Percentiles rank a stretch among this genome's conserved stretches.
These are phyloP conservation scores for Apiospora marii DNA, from an alignment of 2,329 filamentous ascomycete genomes.

Conservation along the genomic window DNA sequence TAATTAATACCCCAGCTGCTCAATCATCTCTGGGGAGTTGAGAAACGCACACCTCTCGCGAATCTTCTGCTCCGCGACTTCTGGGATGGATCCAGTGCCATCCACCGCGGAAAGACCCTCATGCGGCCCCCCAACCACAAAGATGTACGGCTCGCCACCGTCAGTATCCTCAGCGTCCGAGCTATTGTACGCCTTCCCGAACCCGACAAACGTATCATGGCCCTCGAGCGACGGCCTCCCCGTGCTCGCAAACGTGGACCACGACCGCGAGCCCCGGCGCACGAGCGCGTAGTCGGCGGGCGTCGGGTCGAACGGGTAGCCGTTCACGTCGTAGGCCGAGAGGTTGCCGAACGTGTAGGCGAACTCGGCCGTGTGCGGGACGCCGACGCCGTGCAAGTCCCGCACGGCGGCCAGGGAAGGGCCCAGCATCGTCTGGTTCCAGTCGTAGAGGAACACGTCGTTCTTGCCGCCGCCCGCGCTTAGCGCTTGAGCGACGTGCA, in stretches of 20 bases:
- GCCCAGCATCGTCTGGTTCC: slow-evolving; percentile 62
- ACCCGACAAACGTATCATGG: slow-evolving; percentile 50
- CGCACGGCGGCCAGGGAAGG: slow-evolving; percentile 46
- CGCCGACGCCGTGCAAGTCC: slow-evolving; percentile 50
- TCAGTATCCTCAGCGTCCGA: slow-evolving; percentile 27
- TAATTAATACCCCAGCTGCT: slow-evolving; percentile 48
- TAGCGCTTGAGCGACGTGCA: slow-evolving; percentile 48
- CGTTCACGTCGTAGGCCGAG: slow-evolving; percentile 50
- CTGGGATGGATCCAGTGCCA: slow-evolving; percentile 43
- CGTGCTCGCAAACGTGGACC: slow-evolving; percentile 53
- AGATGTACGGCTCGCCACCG: slow-evolving; percentile 42
- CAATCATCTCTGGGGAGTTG: slow-evolving; percentile 52
- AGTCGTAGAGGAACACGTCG: slow-evolving; percentile 57
- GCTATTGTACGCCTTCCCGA: slow-evolving; percentile 44
- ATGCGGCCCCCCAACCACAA: slow-evolving; percentile 53
- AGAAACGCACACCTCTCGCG: slow-evolving; percentile 56
- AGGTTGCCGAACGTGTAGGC: slow-evolving; percentile 59
- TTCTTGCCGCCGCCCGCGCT: slow-evolving; percentile 46
- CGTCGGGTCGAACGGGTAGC: slow-evolving; percentile 46
- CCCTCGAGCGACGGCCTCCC: slow-evolving; percentile 45
- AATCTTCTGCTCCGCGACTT: slow-evolving; percentile 50
- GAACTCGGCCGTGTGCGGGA: slow-evolving; percentile 61
- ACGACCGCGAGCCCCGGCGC: slow-evolving; percentile 52
- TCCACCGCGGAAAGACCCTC: slow-evolving; percentile 52
- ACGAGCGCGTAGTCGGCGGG: slow-evolving; percentile 49